Evolutionary conservation across 768 basidiomycete genomes (phyloP), one percentile per base, ranked within the genome.

Genomic region (Suillus plorans): DNA sequence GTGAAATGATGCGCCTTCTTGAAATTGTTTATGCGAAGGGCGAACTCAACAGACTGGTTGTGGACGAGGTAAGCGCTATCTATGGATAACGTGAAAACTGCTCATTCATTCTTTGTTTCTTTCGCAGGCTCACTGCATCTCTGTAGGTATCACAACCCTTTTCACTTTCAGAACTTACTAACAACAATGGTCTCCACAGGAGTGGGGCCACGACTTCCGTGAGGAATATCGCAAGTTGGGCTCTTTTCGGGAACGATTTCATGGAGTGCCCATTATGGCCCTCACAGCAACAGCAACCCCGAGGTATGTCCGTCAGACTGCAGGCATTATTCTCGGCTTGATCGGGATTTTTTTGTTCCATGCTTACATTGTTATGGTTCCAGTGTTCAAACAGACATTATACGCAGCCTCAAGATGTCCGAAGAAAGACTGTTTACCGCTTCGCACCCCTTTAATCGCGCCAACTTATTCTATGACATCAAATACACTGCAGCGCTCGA

Each of bases 121-220:
- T 31, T 69, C 25, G 36, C 42, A 91, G 90, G 92, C 91, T 2
- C 91, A 94, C 73, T 92, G 92, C 68, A 92, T 94, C 67, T 92
- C 91, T 22, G 91, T 90, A 67, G 69, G 81, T 66, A 47, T n/a
- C 10, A 5, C 37, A 49, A 14, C 28, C 47, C 16, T 5, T 6
- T 25, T 37, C 8, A 5, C 25, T 14, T 34, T 22, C 41, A 28
- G 44, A 14, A 53, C 10, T 25, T n/a, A 25, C 57, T 14, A 59
- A 36, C 45, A 14, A 13, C n/a, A 9, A 25, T 28, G 10, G 44
- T 67, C 0, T 65, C 25, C 20, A 22, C 20, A 92, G 89, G 92
- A 93, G 80, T 94, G 91, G 92, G 91, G 91, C 0, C 91, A 92
- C 57, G 87, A 92, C 69, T 93, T 93, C 72, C 86, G 93, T 31